Evolutionary conservation across 306 rosid species (phyloP), one percentile per base, ranked within the genome.

Genomic region (Mucuna pruriens): DNA sequence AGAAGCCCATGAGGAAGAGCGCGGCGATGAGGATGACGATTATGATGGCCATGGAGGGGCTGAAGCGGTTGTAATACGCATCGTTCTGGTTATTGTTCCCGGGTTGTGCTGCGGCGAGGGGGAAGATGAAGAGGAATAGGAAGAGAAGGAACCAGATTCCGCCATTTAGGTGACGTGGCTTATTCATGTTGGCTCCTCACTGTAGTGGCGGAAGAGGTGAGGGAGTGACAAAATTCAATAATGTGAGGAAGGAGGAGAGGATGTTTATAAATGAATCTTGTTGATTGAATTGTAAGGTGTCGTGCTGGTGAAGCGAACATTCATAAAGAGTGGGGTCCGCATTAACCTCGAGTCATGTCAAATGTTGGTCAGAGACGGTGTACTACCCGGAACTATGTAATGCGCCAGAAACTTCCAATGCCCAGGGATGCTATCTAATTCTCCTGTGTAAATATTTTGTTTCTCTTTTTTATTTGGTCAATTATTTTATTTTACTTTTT

Each of bases 1-100:
- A 93, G 82, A 95, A 93, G 0, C 90, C 97, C 92, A 95, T 90
- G 52, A 95, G 87, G 75, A 95, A 95, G 9, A 95, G 92, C 0
- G 98, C 96, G n/a, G 97, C 93, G 31, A 93, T 33, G 5, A 95
- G 84, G 13, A 95, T 85, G 0, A 86, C 97, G 20, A 95, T 77
- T 62, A 95, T 92, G 52, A 93, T 87, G 1, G 94, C 97, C 90
- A 93, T 71, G 58, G 96, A 86, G 0, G 98, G 97, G 62, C 91
- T 91, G 84, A 95, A 87, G 0, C 34, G 69, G 25, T 68, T 68
- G 87, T 78, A 69, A 45, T 77, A 75, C 2, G 20, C 65, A 0
- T 88, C 82, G 52, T 23, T 17, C 22, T 34, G 13, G 49, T 67
- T 19, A 42, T 0, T 13, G 71, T 10, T 7, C 2, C 0, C 0